Evolutionary conservation across 1,284 basidiomycete species (phyloP), one percentile per base, ranked within the genome.

Genomic region (Pseudozyma thailandica): DNA sequence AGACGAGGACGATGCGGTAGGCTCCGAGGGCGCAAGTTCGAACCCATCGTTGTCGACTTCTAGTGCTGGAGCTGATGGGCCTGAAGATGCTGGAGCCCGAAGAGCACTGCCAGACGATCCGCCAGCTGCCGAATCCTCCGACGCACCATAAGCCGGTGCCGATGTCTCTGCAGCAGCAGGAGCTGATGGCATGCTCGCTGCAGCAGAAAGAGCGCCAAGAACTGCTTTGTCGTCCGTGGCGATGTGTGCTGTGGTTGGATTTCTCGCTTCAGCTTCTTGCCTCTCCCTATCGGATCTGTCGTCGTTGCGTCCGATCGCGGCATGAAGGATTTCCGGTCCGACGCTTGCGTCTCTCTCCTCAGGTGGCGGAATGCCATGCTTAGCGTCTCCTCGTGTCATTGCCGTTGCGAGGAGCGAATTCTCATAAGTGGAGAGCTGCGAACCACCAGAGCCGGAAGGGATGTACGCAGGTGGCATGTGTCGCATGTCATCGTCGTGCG

Each of bases 391-490:
- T 4, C 57, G 53, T 4, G 65, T 50, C 4, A 73, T 28, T 1
- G 61, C 70, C 16, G 50, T 53, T 27, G 57, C 63, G 5, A 72
- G 35, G 2, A 43, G 49, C 1, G 54, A 59, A 12, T 30, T 52
- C 38, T 48, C 48, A 42, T 54, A 52, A 2, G 48, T 3, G 2
- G 56, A 21, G 3, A 23, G 25, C 4, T 48, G 16, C 2, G 49
- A 21, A 9, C 31, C 48, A 35, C 42, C 63, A 3, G 48, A 51
- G n/a, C 70, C 61, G 20, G 71, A 41, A 1, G 73, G 53, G 31
- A 77, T 75, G 59, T 77, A 77, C 15, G 75, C 75, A 4, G 75
- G 75, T 25, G 75, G 75, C 58, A 74, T 59, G 50, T 68, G 60
- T 18, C 56, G 69, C 31, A 50, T 53, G 15, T 63, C 65, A 21